Evolutionary conservation across 2,329 filamentous ascomycete genomes (phyloP), one percentile per base, ranked within the genome.

Genomic region (Pleoardoris graminearum): DNA sequence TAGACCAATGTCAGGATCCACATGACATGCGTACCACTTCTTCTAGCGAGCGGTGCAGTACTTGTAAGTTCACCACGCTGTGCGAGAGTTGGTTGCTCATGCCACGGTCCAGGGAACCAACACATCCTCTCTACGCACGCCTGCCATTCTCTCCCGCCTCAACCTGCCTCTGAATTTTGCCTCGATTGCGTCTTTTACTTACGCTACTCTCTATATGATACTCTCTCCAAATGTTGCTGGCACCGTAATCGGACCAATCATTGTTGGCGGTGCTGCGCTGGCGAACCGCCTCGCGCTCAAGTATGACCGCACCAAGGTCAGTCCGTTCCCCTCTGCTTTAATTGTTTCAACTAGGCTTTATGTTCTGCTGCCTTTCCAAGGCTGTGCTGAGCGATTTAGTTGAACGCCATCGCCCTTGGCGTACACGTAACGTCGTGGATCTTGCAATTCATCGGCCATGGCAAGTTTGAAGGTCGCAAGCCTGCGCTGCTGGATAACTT

Each of bases 401-500:
- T 41, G 39, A 85, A 85, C 65, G 81, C 80, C 65, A 82, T 80
- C 68, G 89, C 90, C 27, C 77, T 88, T 12, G 84, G 76, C 3
- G 56, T 91, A 17, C 88, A 95, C 61, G 69, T 91, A 22, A 76
- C 86, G 32, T 86, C 85, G 54, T 99, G 94, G 94, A 78, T 96
- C 51, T 77, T 86, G 45, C 93, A 99, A 72, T 96, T 99, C 68
- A 66, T 97, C 36, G 94, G 94, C 16, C 94, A 99, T 68, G 92
- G 91, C 25, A 85, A 83, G 47, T 97, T 89, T 62, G 94, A 97
- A 75, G 85, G 89, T 7, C 83, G 93, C 48, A 90, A 91, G 5
- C 93, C 93, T 4, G 93, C 92, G 11, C 76, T 97, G 62, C 76
- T 97, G 50, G 92, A 97, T 75, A 97, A 96, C 68, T 75, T 97